A percentile compares a stretch with the other conserved stretches of the same genome.
Conservation (phyloP, 306 rosid genomes). For the Castanopsis chinensis region DNA sequence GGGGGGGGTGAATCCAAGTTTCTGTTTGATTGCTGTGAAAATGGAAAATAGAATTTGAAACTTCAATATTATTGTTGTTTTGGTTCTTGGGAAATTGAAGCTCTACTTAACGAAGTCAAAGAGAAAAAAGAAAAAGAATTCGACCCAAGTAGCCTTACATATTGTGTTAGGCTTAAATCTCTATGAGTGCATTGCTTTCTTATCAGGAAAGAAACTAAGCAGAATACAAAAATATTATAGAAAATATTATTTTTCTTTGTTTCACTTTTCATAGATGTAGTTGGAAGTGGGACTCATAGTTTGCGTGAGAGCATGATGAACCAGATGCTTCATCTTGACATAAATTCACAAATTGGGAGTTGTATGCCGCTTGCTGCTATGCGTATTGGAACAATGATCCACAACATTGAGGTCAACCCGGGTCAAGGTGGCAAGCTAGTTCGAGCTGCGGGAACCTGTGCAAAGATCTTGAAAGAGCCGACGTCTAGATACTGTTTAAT, state of each 20-base stretch:
- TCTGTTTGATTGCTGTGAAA: background rate
- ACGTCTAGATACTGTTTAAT: slow-evolving; percentile 50
- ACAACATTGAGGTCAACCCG: slow-evolving; percentile 73
- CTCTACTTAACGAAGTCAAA: background rate
- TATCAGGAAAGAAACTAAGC: background rate
- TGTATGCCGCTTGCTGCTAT: slow-evolving; percentile 76
- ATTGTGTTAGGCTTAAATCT: background rate
- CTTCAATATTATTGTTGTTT: background rate
- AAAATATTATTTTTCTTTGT: background rate
- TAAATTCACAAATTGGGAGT: slow-evolving; percentile 77
- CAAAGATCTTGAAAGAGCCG: slow-evolving; percentile 86
- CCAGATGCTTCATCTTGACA: slow-evolving; percentile 60
- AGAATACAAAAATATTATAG: background rate
- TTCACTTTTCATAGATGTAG: slow-evolving; percentile 25
- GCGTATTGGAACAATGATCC: slow-evolving; percentile 91
- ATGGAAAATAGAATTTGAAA: background rate
- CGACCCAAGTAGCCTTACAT: background rate
- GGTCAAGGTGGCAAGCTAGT: slow-evolving; percentile 94
- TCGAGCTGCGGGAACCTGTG: slow-evolving; percentile 78
- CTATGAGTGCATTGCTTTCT: background rate
- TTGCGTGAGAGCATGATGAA: slow-evolving; percentile 48
- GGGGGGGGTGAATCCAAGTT: background rate
- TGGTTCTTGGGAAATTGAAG: background rate
- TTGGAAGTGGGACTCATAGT: slow-evolving; percentile 10
- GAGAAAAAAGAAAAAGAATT: background rate